Base-by-base conservation (phyloP, 2,329 filamentous ascomycete genomes). In the Metarhizium sp. region DNA sequence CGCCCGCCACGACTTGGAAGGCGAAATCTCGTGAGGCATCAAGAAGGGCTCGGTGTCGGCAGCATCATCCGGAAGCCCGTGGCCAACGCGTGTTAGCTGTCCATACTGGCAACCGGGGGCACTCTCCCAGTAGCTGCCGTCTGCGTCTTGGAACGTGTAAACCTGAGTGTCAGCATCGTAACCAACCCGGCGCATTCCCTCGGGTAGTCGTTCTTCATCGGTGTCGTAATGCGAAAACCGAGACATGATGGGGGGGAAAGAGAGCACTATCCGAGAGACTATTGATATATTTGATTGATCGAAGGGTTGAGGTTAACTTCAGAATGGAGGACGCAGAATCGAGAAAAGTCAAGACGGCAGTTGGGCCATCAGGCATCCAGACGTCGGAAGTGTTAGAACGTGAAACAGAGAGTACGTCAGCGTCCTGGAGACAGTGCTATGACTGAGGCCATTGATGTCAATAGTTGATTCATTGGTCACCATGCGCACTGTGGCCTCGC, bases 81-180 rank as follows among this genome's bases (percentile, higher is more conserved):
- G 60, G 40, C 70, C 67, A 45, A 75, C 71, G 36, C 69, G 71
- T 25, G 68, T 72, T 47, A 82, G 68, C 1, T 66, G 66, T 18
- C 80, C 79, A 59, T 80, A 81, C 49, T 72, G 68, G 50, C 67
- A 71, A 16, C 80, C 79, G 0, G 78, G 73, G 1, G 73, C 72
- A 40, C 77, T 74, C 61, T 79, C 74, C 72, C 76, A 82, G 60
- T 70, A 67, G 55, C 67, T 73, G 49, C 79, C 79, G 49, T 76
- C 70, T 29, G 65, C 57, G 54, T 79, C 78, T 55, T 71, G 72
- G 66, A 76, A 82, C 20, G 75, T 79, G 67, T 81, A 81, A 53
- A 71, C 67, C 60, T 79, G 73, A 1, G 71, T 75, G 64, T 81
- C 78, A 54, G 78, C 77, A 58, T 82, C 79, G 68, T 83, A 82